Conservation (phyloP, 495 filamentous ascomycete genomes). For the Rostrohypoxylon terebratum region DNA sequence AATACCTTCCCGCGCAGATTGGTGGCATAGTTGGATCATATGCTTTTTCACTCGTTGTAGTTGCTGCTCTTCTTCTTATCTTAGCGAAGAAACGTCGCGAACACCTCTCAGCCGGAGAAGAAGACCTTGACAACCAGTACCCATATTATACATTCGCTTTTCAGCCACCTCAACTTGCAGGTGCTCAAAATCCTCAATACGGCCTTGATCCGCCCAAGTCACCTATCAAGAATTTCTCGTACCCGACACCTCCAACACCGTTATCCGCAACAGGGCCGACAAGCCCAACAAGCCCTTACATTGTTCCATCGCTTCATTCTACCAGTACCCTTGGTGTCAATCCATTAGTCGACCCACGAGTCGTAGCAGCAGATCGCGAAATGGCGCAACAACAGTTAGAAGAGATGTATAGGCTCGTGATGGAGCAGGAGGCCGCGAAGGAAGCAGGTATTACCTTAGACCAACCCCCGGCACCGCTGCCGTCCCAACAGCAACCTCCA, state of each 20-base stretch:
- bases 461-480: conserved; percentile 48
- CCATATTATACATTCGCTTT: conserved; percentile 53
- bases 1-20: conserved; percentile 77
- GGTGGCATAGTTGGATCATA: conserved; percentile 84
- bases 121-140: conserved; percentile 44
- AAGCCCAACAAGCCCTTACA: conserved; percentile 65
- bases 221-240: conserved; percentile 62
- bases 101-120: conserved; percentile 51
- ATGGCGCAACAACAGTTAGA: conserved; percentile 84
- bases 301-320: conserved; percentile 59
- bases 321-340: conserved; percentile 58
- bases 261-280: conserved; percentile 60
- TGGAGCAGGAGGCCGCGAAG: conserved; percentile 86
- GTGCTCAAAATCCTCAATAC: conserved; percentile 27
- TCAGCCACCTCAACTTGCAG: conserved; percentile 42
- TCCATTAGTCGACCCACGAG: conserved; percentile 73
- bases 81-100: conserved; percentile 59
- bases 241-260: conserved; percentile 57
- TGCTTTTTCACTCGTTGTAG: conserved; percentile 75
- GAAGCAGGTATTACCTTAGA: conserved; percentile 56
- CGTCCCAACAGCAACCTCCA: conserved; percentile 39
- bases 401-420: conserved; percentile 88
- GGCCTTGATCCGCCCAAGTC: conserved; percentile 50
- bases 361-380: conserved; percentile 77
- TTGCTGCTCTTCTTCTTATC: conserved; percentile 71